These are phyloP conservation scores for Pseudopithomyces maydicus DNA, from an alignment of 2,329 filamentous ascomycete genomes.

Conservation along the genomic window DNA sequence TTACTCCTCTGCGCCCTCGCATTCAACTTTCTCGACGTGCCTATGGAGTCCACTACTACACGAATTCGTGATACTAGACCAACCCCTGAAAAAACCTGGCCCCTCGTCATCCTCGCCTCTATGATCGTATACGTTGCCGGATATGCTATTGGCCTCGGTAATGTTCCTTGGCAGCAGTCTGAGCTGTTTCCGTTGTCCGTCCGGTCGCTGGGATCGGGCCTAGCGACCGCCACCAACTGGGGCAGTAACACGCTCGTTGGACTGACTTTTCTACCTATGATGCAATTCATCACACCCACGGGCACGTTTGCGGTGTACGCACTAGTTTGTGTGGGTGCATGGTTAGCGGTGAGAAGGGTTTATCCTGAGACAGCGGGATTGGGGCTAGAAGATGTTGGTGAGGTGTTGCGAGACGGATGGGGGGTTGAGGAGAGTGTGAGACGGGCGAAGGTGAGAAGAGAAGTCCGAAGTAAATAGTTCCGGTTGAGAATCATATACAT, in stretches of 20 bases:
- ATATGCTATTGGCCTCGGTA: constrained; percentile 87
- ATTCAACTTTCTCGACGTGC: constrained; percentile 68
- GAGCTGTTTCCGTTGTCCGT: constrained; percentile 83
- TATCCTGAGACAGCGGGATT: constrained; percentile 89
- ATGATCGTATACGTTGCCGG: constrained; percentile 84
- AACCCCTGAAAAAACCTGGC: constrained; percentile 24
- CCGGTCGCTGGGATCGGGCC: constrained; percentile 71
- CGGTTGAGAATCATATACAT: too few species aligned
- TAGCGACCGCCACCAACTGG: constrained; percentile 87
- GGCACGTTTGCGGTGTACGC: constrained; percentile 87
- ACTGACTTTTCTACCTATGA: constrained; percentile 84
- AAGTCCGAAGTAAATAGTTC: too few species aligned
- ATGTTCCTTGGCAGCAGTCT: constrained; percentile 95
- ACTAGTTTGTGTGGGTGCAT: constrained; percentile 69
- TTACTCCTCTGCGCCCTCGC: constrained; percentile 73
- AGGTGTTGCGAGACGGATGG: constrained; percentile 73
- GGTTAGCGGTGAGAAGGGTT: constrained; percentile 70
- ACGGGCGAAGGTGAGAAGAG: constrained; percentile 18
- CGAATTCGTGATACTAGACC: constrained; percentile 38
- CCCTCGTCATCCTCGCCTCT: constrained; percentile 67
- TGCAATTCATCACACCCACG: constrained; percentile 73
- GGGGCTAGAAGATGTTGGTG: constrained; percentile 78
- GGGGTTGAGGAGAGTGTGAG: constrained; percentile 55
- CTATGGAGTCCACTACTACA: constrained; percentile 53
- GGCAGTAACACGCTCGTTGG: constrained; percentile 84